Conservation (phyloP, 305 asterid species). For the Solanum hybrid region DNA sequence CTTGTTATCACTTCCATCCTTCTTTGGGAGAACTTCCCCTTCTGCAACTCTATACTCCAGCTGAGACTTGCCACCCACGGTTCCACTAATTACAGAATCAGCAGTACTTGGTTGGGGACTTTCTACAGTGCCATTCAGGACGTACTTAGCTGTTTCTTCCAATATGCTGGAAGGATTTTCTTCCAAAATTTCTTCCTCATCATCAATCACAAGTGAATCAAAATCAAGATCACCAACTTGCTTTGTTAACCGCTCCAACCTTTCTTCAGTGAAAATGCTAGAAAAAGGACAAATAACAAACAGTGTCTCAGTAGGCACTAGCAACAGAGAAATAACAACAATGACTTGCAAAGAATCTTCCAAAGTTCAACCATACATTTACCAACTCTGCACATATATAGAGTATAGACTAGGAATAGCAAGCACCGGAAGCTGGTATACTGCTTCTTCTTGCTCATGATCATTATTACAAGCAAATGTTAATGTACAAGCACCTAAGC, state of each 20-base stretch:
- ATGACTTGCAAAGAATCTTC: neutral
- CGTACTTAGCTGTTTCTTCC: slow-evolving; percentile 30
- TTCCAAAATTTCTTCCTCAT: slow-evolving; percentile 37
- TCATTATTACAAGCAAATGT: neutral
- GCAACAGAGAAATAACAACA: neutral
- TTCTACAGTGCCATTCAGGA: slow-evolving; percentile 35
- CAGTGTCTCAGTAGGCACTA: neutral
- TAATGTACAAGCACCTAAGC: neutral
- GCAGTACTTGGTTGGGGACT: slow-evolving; percentile 33
- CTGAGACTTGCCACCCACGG: slow-evolving; percentile 23
- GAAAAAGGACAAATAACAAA: slow-evolving; percentile 6
- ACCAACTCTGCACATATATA: neutral
- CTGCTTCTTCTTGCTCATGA: neutral
- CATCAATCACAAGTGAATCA: slow-evolving; percentile 36
- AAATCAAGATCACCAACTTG: slow-evolving; percentile 58
- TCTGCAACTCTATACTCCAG: slow-evolving; percentile 31
- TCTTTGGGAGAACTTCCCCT: slow-evolving; percentile 19
- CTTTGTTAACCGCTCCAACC: slow-evolving; percentile 76
- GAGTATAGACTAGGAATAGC: neutral
- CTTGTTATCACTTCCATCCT: slow-evolving; percentile 23
- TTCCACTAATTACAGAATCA: slow-evolving; percentile 32
- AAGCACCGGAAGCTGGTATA: neutral
- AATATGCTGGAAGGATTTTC: slow-evolving; percentile 30
- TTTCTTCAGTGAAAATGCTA: slow-evolving; percentile 90
- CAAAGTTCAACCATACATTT: neutral